Percentiles rank a stretch among this genome's conserved stretches.
These are phyloP conservation scores for Daldinia eschscholtzii DNA, from an alignment of 2,329 filamentous ascomycete genomes.

Conservation along the genomic window DNA sequence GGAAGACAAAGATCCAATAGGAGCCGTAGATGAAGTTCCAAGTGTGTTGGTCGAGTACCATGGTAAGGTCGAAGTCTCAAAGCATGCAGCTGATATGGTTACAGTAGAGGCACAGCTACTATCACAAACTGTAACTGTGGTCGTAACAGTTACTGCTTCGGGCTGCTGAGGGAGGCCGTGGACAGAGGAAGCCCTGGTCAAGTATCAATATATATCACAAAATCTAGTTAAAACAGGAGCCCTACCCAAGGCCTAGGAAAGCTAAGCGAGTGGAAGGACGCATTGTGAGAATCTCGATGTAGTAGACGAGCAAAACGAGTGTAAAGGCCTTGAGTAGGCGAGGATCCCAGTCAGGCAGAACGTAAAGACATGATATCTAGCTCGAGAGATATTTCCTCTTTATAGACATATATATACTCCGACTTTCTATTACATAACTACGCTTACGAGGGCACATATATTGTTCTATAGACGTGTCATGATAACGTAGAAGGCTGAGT, in stretches of 20 bases:
- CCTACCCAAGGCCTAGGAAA: constrained; percentile 49
- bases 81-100: constrained; percentile 48
- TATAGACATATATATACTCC: constrained; percentile 26
- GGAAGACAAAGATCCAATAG: constrained; percentile 26
- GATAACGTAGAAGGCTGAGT: constrained; percentile 29
- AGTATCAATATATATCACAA: constrained; percentile 35
- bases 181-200: constrained; percentile 43
- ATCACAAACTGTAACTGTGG: constrained; percentile 48
- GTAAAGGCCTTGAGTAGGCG: constrained; percentile 41
- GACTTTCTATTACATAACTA: constrained; percentile 4
- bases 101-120: constrained; percentile 46
- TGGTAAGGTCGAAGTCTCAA: constrained; percentile 32
- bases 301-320: constrained; percentile 44
- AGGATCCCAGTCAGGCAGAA: constrained; percentile 15
- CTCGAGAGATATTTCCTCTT: constrained; percentile 27
- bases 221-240: not conserved
- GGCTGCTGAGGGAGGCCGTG: constrained; percentile 43
- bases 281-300: constrained; percentile 44
- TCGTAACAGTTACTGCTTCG: constrained; percentile 42
- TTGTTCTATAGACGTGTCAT: constrained; percentile 22
- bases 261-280: constrained; percentile 42
- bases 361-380: not conserved
- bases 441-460: constrained; percentile 34
- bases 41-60: constrained; percentile 33
- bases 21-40: constrained; percentile 38